Evolutionary conservation across 345 rosid genomes (phyloP).

Genomic region (Eucalyptus decipiens): DNA sequence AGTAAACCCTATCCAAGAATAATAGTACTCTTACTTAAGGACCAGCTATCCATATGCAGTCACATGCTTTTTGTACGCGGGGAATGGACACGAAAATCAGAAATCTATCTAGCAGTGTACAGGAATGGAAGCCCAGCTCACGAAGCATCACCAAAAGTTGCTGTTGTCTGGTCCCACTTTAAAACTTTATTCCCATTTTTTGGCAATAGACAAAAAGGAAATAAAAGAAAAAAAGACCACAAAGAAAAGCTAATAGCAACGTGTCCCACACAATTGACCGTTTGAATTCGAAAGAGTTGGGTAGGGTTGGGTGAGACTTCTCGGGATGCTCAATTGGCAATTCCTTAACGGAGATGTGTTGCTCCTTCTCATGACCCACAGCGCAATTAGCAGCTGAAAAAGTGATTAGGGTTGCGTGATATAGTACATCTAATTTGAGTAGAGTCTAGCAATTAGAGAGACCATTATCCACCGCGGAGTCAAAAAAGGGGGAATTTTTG

Average conservation of each 20-base stretch:
- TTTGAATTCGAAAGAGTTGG: neutral
- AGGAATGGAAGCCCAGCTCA: neutral
- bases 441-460: neutral
- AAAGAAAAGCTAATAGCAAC: neutral
- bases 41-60: neutral
- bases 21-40: neutral
- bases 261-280: neutral
- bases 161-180: neutral
- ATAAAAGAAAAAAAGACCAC: fast-evolving
- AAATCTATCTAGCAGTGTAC: neutral
- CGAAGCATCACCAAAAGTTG: neutral
- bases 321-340: neutral
- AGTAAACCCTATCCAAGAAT: neutral
- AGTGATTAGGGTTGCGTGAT: neutral
- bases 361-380: neutral
- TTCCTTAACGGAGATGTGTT: neutral
- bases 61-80: neutral
- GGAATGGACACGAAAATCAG: neutral
- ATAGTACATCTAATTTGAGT: neutral
- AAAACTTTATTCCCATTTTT: neutral
- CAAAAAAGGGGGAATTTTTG: neutral
- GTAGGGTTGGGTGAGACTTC: neutral
- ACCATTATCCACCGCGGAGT: neutral
- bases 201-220: neutral
- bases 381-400: neutral